phyloP scores from a whole-genome alignment of 306 rosid genomes.

The Benincasa hispida region DNA sequence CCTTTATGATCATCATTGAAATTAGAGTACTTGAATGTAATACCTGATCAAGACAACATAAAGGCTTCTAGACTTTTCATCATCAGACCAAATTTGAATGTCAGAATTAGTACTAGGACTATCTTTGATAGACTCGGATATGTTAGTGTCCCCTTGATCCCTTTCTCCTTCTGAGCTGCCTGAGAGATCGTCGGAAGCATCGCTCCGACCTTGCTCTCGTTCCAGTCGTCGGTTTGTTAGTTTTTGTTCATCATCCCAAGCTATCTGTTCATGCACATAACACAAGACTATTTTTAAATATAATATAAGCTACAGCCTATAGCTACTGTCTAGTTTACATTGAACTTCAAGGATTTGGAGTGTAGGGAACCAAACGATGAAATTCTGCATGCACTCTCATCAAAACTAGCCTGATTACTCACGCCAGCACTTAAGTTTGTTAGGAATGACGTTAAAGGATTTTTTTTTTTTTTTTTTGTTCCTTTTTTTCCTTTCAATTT shows the following conservation, averaged over 20 bases:
- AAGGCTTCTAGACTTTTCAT: conserved; percentile 35
- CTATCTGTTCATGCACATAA: conserved; percentile 31
- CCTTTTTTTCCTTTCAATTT: neutral
- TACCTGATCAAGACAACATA: conserved; percentile 65
- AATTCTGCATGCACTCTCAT: neutral
- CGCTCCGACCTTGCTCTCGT: conserved; percentile 55
- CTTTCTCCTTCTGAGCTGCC: conserved; percentile 75
- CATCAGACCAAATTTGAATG: conserved; percentile 41
- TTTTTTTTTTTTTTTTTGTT: too few species aligned
- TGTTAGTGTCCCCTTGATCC: conserved; percentile 34
- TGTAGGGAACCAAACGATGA: neutral
- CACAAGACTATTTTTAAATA: neutral
- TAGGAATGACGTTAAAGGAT: neutral
- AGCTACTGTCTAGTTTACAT: neutral
- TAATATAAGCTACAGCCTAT: neutral
- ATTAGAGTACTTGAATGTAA: neutral
- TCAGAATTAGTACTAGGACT: conserved; percentile 39
- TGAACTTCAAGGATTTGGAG: neutral
- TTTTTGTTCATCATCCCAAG: conserved; percentile 49
- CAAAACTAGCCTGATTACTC: neutral
- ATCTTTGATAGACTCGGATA: conserved; percentile 23
- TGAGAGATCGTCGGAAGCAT: conserved; percentile 60
- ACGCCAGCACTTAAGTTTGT: neutral
- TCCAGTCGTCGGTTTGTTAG: conserved; percentile 34
- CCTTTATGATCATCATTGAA: neutral